These are phyloP conservation scores for Euphorbia peplus DNA, from an alignment of 345 rosid species.

Conservation along the genomic window DNA sequence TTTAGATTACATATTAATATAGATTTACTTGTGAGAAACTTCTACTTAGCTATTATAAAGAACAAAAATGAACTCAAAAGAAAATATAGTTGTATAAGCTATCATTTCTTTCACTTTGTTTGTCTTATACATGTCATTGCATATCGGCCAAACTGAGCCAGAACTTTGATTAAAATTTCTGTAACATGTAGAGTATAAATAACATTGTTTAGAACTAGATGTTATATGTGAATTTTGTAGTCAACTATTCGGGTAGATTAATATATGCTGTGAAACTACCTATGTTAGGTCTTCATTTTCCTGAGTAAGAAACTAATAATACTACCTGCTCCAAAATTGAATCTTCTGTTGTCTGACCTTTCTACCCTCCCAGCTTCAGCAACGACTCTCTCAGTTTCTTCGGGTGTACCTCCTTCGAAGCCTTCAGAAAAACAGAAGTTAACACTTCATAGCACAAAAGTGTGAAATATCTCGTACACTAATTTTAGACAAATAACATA, in stretches of 20 bases:
- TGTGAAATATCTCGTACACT: too few relatives aligned
- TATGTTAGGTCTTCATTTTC: slow-evolving; percentile 9
- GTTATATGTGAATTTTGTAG: neutral
- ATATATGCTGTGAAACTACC: neutral
- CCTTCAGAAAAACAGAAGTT: slow-evolving; percentile 21
- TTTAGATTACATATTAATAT: neutral
- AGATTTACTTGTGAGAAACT: neutral
- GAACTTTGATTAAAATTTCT: neutral
- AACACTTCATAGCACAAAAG: too few relatives aligned
- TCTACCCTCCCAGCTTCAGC: slow-evolving; percentile 25
- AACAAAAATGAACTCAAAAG: neutral
- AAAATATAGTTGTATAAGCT: neutral
- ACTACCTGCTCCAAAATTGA: neutral
- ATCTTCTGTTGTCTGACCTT: neutral
- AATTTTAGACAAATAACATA: too few relatives aligned
- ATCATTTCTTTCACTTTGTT: neutral
- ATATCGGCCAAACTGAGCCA: neutral
- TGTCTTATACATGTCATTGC: neutral
- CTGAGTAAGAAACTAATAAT: neutral
- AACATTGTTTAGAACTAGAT: neutral
- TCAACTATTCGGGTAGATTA: neutral
- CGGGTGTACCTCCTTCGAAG: slow-evolving; percentile 29
- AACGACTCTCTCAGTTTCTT: slow-evolving; percentile 37
- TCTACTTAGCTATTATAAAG: neutral
- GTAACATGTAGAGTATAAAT: neutral